These are phyloP conservation scores for Dacryopinax spathularia DNA, from an alignment of 768 basidiomycete genomes.

Conservation along the genomic window DNA sequence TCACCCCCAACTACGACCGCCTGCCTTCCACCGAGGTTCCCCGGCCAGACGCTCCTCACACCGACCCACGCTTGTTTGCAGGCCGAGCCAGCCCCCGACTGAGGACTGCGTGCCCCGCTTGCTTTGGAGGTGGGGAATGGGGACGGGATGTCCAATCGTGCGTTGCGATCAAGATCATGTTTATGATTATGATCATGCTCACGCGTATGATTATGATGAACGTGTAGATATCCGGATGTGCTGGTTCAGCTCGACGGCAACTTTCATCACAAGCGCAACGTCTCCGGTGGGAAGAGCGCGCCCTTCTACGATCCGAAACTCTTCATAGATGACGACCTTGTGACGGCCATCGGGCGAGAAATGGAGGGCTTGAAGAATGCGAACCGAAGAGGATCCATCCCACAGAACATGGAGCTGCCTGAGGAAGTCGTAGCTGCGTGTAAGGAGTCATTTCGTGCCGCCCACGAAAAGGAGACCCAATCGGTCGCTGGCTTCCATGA, in stretches of 20 bases:
- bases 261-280: slow-evolving; percentile 4
- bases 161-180: background rate
- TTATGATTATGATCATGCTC: background rate
- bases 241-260: slow-evolving; percentile 5
- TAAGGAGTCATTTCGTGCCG: slow-evolving; percentile 7
- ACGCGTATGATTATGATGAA: slow-evolving; percentile 4
- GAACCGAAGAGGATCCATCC: too few relatives aligned
- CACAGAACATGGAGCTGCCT: background rate
- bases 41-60: background rate
- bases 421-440: slow-evolving; percentile 9
- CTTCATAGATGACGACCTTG: background rate
- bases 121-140: background rate
- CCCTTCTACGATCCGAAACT: background rate
- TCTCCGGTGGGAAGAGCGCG: background rate
- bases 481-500: slow-evolving; percentile 4
- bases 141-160: background rate
- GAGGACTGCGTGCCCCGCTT: background rate
- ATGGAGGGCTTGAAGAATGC: background rate
- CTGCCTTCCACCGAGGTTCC: background rate
- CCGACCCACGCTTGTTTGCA: background rate
- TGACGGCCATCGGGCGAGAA: background rate
- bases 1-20: background rate
- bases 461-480: slow-evolving; percentile 7
- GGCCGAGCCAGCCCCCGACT: background rate
- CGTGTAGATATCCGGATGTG: background rate